Evolutionary conservation across 768 basidiomycete genomes (phyloP).

Genomic region (Termitomyces sp.): DNA sequence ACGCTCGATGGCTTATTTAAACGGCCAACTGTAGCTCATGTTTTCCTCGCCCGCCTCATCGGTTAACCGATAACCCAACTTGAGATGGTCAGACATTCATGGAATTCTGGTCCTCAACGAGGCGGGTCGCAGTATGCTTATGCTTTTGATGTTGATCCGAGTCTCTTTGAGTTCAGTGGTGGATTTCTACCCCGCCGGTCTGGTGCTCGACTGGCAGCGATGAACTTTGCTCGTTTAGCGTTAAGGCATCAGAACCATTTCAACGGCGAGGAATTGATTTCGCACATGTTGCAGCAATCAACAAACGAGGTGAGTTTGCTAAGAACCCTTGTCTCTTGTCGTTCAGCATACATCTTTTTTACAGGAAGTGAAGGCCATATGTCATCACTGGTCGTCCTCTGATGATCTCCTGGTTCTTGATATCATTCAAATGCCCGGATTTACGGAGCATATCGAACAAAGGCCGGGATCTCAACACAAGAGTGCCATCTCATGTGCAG

Average conservation of each 20-base stretch:
- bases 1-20: neutral
- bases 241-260: neutral
- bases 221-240: constrained; percentile 5
- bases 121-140: no score
- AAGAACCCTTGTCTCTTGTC: neutral
- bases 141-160: no score
- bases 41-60: neutral
- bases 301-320: neutral
- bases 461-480: neutral
- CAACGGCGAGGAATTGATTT: neutral
- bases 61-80: neutral
- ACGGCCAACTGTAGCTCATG: neutral
- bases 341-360: neutral
- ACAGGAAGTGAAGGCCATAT: constrained; percentile 4
- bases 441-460: neutral
- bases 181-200: neutral
- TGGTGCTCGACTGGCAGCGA: neutral
- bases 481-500: neutral
- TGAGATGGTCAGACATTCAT: neutral
- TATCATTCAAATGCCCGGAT: neutral
- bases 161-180: neutral
- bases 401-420: neutral
- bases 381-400: neutral
- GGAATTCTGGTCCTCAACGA: neutral
- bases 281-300: neutral